Conservation (phyloP, 306 rosid species). For the Boehmeria nivea region DNA sequence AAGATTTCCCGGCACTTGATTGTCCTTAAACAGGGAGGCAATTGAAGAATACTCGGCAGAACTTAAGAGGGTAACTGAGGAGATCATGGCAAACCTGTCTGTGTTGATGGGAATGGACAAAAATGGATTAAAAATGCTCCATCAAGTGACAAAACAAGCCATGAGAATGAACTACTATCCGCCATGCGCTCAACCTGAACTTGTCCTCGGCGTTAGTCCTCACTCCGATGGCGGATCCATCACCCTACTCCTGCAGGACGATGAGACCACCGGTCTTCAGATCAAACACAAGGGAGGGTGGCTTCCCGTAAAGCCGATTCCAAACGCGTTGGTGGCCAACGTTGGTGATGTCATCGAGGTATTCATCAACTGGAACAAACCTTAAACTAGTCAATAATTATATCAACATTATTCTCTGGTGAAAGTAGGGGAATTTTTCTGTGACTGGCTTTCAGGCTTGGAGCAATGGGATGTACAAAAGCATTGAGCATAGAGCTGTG, state of each 20-base stretch:
- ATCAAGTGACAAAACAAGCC: neutral
- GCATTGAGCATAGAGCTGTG: slow-evolving; percentile 38
- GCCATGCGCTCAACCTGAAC: slow-evolving; percentile 18
- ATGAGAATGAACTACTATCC: slow-evolving; percentile 28
- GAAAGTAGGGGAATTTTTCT: neutral
- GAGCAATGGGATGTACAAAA: slow-evolving; percentile 48
- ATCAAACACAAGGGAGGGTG: slow-evolving; percentile 12
- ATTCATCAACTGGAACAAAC: too few species aligned
- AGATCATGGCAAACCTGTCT: slow-evolving; percentile 5
- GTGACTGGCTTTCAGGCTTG: slow-evolving; percentile 28
- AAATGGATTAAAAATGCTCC: slow-evolving; percentile 5
- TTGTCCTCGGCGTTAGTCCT: slow-evolving; percentile 24
- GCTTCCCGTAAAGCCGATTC: slow-evolving; percentile 18
- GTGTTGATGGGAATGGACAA: slow-evolving; percentile 14
- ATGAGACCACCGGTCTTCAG: slow-evolving; percentile 17
- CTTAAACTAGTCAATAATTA: too few species aligned
- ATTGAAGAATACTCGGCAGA: slow-evolving; percentile 16
- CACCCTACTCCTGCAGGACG: slow-evolving; percentile 18
- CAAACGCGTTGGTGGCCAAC: slow-evolving; percentile 18
- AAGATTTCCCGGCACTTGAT: too few species aligned
- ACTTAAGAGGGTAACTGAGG: slow-evolving; percentile 5
- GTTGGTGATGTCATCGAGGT: slow-evolving; percentile 26
- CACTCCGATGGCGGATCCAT: slow-evolving; percentile 23
- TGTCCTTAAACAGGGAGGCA: slow-evolving; percentile 21
- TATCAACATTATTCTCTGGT: too few species aligned